Evolutionary conservation across 495 filamentous ascomycete genomes (phyloP), one percentile per base, ranked within the genome.

Genomic region (Annulohypoxylon bovei): DNA sequence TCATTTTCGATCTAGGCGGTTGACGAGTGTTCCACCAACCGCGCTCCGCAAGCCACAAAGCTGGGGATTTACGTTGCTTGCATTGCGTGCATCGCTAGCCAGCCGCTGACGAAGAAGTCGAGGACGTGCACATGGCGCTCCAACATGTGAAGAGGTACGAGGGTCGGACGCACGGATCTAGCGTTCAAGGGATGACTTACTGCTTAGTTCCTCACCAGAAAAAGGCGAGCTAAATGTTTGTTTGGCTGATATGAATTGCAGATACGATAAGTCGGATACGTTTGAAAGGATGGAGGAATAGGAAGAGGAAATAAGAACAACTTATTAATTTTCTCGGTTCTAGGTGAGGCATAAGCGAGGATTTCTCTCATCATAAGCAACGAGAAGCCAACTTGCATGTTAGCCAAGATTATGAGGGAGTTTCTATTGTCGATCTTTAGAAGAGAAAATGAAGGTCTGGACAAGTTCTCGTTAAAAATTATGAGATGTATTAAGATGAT

Each of bases 11-110:
- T 65, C 67, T 64, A 60, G 40, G 44, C 53, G 11, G 2, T 4
- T 22, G 7, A 8, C 8, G 20, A 25, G 14, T 42, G 39, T 42
- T 42, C 39, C n/a, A 35, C 32, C 7, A 4, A 20, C 46, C 25
- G 79, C 79, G 59, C 81, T 80, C 80, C 78, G 79, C 52, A 55
- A 55, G 52, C 52, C 52, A 55, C 52, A 55, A 37, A 71, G 52
- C 79, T 72, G 58, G 56, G 55, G 64, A 80, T 70, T 77, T 80
- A 79, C 67, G 72, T 79, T 30, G 76, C 76, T 77, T 81, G 80
- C 68, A 73, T 79, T 30, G 75, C 77, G 62, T 82, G 79, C 20
- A 78, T 82, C 67, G 30, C 27, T 53, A 42, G 32, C 30, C 30
- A 55, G 30, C 52, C 50, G 11, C 30, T 52, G 47, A 16, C 52